Base-by-base conservation (phyloP, 1,139 yeast species). In the Blastobotrys serpentis region DNA sequence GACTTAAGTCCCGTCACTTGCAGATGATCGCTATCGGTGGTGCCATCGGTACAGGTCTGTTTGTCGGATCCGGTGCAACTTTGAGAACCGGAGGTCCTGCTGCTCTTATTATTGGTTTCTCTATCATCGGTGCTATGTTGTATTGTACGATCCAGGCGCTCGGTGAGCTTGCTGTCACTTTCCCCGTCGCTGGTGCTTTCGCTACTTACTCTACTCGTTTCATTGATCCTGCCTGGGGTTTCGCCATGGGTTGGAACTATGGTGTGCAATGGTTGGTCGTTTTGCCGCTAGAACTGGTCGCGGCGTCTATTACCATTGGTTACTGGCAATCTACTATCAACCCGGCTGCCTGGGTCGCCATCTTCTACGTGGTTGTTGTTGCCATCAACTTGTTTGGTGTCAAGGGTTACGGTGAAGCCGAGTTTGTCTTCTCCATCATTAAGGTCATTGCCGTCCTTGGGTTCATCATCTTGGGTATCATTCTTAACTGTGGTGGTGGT, bases 171-270 rank as follows among this genome's bases (percentile, higher is more conserved):
- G 88, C 94, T 42, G 86, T 85, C 36, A 75, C 82, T 11, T 86
- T 82, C 67, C 90, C 94, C 37, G 81, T 86, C 41, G 74, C 85
- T 48, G 96, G 95, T 58, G 87, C 90, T 1, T 86, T 85, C 67
- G 76, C 84, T 40, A 79, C 84, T 49, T 86, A 82, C 65, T 79
- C 87, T 30, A 72, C 86, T 3, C 74, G 84, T 50, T 82, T 86
- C 56, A 71, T 87, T 37, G 94, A 86, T 59, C 76, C 80, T 2
- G 82, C 88, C 10, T 79, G 89, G 80, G 94, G 94, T 7, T 86
- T 86, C 65, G 85, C 95, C 23, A 80, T 85, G 64, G 88, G 89
- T 44, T 84, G 89, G 88, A 84, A 83, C 64, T 86, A 86, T 64
- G 84, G 82, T 49, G 64, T 85, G 58, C 86, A 82, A 72, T 86